Conservation (phyloP, 345 rosid species). For the Citrus medica region DNA sequence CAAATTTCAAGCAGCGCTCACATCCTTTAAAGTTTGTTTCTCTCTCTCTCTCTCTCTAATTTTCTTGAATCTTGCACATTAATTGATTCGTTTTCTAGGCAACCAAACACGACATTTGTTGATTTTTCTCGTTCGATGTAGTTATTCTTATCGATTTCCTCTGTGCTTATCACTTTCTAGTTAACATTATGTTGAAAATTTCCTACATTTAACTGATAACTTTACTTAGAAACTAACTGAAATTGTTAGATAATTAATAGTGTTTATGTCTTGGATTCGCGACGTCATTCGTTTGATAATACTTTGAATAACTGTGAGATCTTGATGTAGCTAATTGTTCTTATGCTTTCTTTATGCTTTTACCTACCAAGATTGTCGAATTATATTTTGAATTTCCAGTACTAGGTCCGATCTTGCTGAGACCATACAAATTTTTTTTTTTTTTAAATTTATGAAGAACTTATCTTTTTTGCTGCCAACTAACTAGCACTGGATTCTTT, state of each 20-base stretch:
- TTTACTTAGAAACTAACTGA: background rate
- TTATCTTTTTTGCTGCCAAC: background rate
- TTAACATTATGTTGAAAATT: background rate
- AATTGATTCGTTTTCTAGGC: background rate
- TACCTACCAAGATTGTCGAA: background rate
- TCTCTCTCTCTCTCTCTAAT: conserved; percentile 7
- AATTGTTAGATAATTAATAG: background rate
- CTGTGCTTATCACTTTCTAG: background rate
- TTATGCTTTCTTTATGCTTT: background rate
- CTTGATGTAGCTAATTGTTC: background rate
- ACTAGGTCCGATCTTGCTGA: background rate
- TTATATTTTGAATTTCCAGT: background rate
- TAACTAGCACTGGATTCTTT: background rate
- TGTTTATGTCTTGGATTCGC: background rate
- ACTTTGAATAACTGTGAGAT: background rate
- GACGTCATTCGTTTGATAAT: background rate
- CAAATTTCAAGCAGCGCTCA: background rate
- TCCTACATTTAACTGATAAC: background rate
- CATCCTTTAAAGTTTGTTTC: conserved; percentile 26
- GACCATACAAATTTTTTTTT: background rate
- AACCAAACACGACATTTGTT: background rate
- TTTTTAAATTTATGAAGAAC: too few species aligned
- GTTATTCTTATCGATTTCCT: background rate
- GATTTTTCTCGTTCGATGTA: background rate
- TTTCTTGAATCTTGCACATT: background rate